phyloP scores from a whole-genome alignment of 176 grass and related monocot species.

The Musa acuminata region DNA sequence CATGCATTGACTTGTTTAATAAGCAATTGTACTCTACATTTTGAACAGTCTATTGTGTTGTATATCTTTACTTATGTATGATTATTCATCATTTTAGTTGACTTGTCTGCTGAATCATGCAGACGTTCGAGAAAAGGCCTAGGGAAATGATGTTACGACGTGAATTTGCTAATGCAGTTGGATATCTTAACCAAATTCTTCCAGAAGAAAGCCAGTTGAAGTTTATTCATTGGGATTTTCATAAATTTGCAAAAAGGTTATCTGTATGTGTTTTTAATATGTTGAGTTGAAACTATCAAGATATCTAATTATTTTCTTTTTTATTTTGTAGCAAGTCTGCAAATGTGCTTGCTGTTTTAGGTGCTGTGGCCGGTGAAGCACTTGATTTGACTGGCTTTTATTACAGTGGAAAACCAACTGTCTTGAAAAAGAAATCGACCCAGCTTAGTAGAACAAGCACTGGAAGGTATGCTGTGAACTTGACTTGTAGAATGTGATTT shows the following conservation, averaged over 20 bases:
- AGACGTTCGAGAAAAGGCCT: conserved; percentile 99
- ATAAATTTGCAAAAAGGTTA: conserved; percentile 97
- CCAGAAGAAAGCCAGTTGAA: conserved; percentile 76
- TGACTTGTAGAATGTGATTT: too few relatives aligned
- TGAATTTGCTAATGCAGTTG: conserved; percentile 82
- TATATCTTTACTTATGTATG: too few relatives aligned
- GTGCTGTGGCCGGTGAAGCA: conserved; percentile 71
- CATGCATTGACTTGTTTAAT: too few relatives aligned
- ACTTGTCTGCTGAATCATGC: conserved; percentile 19
- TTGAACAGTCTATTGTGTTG: too few relatives aligned
- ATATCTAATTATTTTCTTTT: conserved; percentile 26
- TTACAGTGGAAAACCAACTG: conserved; percentile 72
- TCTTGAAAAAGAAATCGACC: conserved; percentile 43
- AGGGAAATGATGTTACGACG: conserved; percentile 99
- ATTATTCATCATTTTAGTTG: not conserved
- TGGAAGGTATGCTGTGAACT: conserved; percentile 37
- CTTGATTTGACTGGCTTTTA: conserved; percentile 90
- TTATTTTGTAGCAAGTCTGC: conserved; percentile 69
- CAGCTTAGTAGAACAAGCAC: conserved; percentile 62
- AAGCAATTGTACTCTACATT: too few relatives aligned
- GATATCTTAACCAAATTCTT: conserved; percentile 94
- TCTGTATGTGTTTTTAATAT: not conserved
- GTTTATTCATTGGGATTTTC: conserved; percentile 99
- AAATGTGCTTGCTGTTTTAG: conserved; percentile 93
- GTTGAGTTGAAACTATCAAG: not conserved